A percentile compares a stretch with the other conserved stretches of the same genome.
Conservation (phyloP, 805 yeast genomes). For the Martiniozyma abietophila region DNA sequence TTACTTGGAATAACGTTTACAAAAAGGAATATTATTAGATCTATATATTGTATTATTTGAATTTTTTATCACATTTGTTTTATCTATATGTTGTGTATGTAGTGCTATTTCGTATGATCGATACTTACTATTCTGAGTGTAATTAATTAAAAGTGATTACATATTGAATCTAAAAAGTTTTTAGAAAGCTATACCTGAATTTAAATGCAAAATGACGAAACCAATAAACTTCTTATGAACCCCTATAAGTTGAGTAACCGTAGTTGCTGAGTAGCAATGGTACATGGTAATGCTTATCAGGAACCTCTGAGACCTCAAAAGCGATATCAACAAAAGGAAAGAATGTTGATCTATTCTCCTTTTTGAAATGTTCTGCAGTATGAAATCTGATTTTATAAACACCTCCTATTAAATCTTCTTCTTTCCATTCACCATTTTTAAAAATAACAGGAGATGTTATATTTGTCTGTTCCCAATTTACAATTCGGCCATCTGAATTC, state of each 20-base stretch:
- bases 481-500: conserved; percentile 72
- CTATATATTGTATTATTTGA: not conserved
- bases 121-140: not conserved
- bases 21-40: not conserved
- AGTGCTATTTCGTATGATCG: conserved; percentile 5
- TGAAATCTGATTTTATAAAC: conserved; percentile 68
- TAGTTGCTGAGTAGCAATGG: conserved; percentile 79
- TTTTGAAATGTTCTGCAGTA: conserved; percentile 55
- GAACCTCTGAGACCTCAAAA: conserved; percentile 57
- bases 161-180: no score
- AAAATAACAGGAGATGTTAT: conserved; percentile 2
- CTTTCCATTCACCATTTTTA: conserved; percentile 30
- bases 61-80: not conserved
- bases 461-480: conserved; percentile 43
- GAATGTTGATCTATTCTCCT: conserved; percentile 41
- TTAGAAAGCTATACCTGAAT: no score
- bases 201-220: not conserved
- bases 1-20: not conserved
- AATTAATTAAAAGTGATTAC: no score
- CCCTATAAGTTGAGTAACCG: conserved; percentile 87
- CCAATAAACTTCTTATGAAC: conserved; percentile 28
- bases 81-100: not conserved
- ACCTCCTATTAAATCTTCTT: conserved; percentile 40
- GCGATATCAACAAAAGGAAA: conserved; percentile 83
- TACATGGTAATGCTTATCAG: conserved; percentile 79